Conservation (phyloP, 768 basidiomycete species). For the Scleroderma bovista region DNA sequence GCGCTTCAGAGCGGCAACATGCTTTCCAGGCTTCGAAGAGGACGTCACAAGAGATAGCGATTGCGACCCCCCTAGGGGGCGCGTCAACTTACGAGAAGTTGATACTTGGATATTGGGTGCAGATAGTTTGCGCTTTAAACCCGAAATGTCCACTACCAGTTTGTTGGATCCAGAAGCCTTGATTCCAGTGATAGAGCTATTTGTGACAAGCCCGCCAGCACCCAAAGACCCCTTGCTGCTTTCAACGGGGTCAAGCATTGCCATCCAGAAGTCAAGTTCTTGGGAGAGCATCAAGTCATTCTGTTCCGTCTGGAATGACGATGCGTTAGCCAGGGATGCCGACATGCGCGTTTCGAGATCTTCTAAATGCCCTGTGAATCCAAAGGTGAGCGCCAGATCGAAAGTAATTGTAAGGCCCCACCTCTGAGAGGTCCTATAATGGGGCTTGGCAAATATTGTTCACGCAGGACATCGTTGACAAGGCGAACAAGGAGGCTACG, state of each 20-base stretch:
- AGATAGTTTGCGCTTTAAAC: neutral
- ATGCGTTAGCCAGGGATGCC: neutral
- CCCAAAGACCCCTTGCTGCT: neutral
- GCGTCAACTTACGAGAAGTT: neutral
- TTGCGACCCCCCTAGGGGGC: neutral
- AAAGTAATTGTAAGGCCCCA: neutral
- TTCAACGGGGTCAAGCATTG: neutral
- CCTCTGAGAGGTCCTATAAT: neutral
- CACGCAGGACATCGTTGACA: neutral
- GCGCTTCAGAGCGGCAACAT: neutral
- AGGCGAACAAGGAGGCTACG: neutral
- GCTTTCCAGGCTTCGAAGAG: neutral
- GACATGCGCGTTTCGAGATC: neutral
- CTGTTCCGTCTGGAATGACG: neutral
- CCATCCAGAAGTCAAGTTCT: neutral
- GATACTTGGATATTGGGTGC: neutral
- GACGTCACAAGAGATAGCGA: neutral
- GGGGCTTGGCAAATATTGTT: neutral
- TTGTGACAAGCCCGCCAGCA: neutral
- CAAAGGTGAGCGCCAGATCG: neutral
- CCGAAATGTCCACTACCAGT: neutral
- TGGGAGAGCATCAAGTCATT: neutral
- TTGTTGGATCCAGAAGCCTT: neutral
- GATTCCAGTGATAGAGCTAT: neutral
- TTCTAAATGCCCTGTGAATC: neutral